Conservation (phyloP, 768 basidiomycete species). For the Termitomyces eurrhizus region DNA sequence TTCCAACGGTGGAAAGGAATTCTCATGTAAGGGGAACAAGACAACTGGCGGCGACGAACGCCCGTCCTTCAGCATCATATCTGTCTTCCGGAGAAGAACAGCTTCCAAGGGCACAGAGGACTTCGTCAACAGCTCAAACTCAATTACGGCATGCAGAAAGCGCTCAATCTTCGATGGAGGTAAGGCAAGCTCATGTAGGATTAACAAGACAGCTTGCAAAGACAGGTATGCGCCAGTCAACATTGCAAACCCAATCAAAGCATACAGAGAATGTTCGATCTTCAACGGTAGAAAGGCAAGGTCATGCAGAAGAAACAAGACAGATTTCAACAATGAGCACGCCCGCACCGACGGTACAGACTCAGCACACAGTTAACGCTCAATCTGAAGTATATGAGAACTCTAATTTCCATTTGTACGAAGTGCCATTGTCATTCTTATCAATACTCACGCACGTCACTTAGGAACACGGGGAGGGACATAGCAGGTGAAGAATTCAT, state of each 20-base stretch:
- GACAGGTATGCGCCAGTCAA: too few relatives aligned
- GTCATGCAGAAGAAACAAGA: not conserved
- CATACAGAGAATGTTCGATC: not conserved
- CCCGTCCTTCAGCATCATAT: not conserved
- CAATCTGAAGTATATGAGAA: not conserved
- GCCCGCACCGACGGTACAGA: not conserved
- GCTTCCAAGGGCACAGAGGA: not conserved
- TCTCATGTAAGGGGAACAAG: not conserved
- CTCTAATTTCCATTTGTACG: not conserved
- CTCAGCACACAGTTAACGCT: not conserved
- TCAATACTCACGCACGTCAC: not conserved
- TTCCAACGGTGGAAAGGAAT: not conserved
- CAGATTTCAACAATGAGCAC: not conserved
- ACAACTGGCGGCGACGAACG: not conserved
- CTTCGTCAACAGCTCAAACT: too few relatives aligned
- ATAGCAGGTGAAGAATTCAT: not conserved
- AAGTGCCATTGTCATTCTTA: not conserved
- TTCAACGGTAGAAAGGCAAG: not conserved
- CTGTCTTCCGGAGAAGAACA: not conserved
- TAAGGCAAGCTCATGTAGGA: too few relatives aligned
- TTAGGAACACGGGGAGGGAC: not conserved
- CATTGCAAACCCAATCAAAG: too few relatives aligned
- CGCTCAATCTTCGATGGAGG: too few relatives aligned
- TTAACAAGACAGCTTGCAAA: too few relatives aligned
- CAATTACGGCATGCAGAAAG: too few relatives aligned